Conservation (phyloP, 1,284 basidiomycete species). For the Veloboletus limbatus region DNA sequence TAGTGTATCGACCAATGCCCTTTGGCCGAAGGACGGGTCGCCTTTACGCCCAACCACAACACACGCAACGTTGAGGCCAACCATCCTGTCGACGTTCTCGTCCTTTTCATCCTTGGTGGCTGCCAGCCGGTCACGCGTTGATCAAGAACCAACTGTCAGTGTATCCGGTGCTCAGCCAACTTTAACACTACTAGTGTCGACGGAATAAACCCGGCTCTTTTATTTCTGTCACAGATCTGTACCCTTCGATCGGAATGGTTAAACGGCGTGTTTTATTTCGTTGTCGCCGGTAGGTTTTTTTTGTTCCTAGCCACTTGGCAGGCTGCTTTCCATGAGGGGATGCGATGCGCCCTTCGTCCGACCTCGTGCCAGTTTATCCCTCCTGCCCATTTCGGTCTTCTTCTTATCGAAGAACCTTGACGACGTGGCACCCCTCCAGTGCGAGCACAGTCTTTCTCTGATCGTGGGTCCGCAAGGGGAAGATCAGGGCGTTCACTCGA, state of each 20-base stretch:
- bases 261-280: conserved; percentile 12
- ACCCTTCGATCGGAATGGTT: conserved; percentile 12
- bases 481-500: conserved; percentile 29
- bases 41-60: conserved; percentile 18
- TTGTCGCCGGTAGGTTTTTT: conserved; percentile 13
- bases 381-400: conserved; percentile 24
- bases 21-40: conserved; percentile 10
- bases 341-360: conserved; percentile 14
- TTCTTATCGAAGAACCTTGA: conserved; percentile 26
- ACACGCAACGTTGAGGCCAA: conserved; percentile 11
- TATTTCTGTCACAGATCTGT: conserved; percentile 17
- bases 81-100: conserved; percentile 6
- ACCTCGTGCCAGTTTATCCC: conserved; percentile 33
- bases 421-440: conserved; percentile 29
- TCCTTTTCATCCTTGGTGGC: background rate
- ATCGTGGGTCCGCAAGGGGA: conserved; percentile 25
- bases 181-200: conserved; percentile 8
- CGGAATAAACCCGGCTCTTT: conserved; percentile 2
- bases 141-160: background rate
- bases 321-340: conserved; percentile 28
- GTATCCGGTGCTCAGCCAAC: conserved; percentile 1
- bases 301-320: conserved; percentile 22
- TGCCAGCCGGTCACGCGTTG: background rate
- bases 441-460: conserved; percentile 20
- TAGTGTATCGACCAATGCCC: conserved; percentile 22